Evolutionary conservation across 2,329 filamentous ascomycete species (phyloP), one percentile per base, ranked within the genome.

Genomic region (Diaporthe caulivora): DNA sequence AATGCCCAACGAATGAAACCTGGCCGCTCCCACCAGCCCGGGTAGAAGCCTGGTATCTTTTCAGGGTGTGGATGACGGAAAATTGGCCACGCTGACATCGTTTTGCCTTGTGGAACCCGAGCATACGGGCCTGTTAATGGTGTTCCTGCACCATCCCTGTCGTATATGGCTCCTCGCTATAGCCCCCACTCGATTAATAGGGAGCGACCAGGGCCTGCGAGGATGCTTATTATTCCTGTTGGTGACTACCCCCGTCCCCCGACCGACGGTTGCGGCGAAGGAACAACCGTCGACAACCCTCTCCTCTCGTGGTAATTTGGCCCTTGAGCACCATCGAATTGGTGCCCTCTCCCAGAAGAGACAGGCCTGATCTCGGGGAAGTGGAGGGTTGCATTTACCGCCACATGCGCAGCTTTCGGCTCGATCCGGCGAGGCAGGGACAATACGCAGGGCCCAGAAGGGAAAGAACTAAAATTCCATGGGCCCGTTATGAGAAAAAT

Each of bases 321-420:
- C 29, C 62, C 31, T 10, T 34, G 10, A 44, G 21, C 44, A 51
- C 62, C 2, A 51, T n/a, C 13, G 62, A 51, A 37, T 18, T 24
- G 8, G 26, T 9, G 7, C n/a, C 13, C 13, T 7, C 40, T 21
- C 40, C 40, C 40, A 8, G 6, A 31, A 31, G 26, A 64, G 24
- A 31, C 42, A 17, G 15, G 21, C 18, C 47, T 37, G 44, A 21
- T 21, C 44, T 37, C 21, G 17, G 44, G 26, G n/a, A 51, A 8
- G 6, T 26, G 29, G 13, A 65, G 44, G 44, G 44, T 51, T 37
- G 62, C 31, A 51, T 65, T 31, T 51, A 31, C 40, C 31, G 62
- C 62, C 62, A 49, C 60, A 65, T 65, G 60, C 29, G 60, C 60
- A 65, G 29, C 44, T 37, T 21, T 65, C 62, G 62, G 62, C 29